Evolutionary conservation across 139 green algal species (phyloP), one percentile per base, ranked within the genome.

Genomic region (Gonium pectorale): DNA sequence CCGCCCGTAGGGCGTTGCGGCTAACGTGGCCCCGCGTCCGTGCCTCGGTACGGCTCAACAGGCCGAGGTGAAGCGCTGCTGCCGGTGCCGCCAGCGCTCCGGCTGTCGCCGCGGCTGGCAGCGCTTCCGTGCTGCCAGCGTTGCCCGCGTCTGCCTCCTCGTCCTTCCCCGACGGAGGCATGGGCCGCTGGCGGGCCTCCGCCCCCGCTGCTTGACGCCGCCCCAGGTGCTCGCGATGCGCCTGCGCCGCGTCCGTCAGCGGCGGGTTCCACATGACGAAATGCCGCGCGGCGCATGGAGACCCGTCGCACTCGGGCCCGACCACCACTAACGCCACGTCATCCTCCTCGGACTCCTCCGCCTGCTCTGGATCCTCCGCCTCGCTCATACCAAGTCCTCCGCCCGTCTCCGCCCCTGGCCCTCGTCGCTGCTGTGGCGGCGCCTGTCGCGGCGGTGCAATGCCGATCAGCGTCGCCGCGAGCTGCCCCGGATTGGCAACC

Each of bases 221-320:
- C n/a, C n/a, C n/a, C n/a, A n/a, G n/a, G n/a, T n/a, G n/a, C n/a
- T n/a, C n/a, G n/a, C n/a, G n/a, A n/a, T n/a, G n/a, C 67, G 26
- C 13, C 85, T 67, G 7, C 44, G 56, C 86, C 62, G 72, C 29
- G 33, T 49, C 56, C 43, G 66, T 88, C 4, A 98, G 81, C 3
- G 97, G 95, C 17, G 97, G 97, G 87, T 99, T 99, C 97, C 97
- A 99, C 83, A 99, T 86, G 63, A 98, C 91, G 86, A 99, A 97
- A 31, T 46, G 73, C 83, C 97, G 96, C 33, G 93, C 79, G 0
- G 92, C 96, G 54, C 92, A 87, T 1, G 97, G 97, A 1, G 92
- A 96, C 37, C 96, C 95, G 68, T 99, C 96, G 38, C 96, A 80
- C 3, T 66, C 67, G 38, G 74, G 54, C 5, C 74, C 74, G 22